A percentile compares a stretch with the other conserved stretches of the same genome.
Conservation (phyloP, 352 stramenopile genomes). For the Pythium angustatum region DNA sequence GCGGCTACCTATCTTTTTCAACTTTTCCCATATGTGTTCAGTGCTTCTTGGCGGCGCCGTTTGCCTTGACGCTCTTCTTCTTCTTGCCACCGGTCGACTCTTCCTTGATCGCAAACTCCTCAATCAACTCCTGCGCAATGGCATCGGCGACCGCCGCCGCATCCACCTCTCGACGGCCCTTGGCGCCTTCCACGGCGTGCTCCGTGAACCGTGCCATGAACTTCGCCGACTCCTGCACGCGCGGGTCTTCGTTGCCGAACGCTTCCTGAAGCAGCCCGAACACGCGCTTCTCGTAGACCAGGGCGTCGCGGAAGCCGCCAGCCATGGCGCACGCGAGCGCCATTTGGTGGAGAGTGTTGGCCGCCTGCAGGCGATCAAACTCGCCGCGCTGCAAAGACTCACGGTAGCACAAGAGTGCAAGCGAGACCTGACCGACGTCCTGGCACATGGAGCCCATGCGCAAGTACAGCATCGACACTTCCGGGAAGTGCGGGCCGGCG, state of each 20-base stretch:
- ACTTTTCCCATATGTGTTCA: slow-evolving; percentile 25
- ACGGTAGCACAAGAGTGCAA: slow-evolving; percentile 88
- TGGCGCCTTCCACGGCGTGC: slow-evolving; percentile 84
- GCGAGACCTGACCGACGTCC: slow-evolving; percentile 81
- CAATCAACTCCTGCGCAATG: slow-evolving; percentile 70
- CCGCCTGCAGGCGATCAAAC: slow-evolving; percentile 84
- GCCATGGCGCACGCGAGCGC: slow-evolving; percentile 76
- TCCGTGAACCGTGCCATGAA: slow-evolving; percentile 89
- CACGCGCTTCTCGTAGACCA: slow-evolving; percentile 90
- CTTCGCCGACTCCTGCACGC: slow-evolving; percentile 78
- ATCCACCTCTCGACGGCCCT: slow-evolving; percentile 77
- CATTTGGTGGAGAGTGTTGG: slow-evolving; percentile 89
- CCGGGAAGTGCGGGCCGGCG: slow-evolving; percentile 86
- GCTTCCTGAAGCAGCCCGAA: slow-evolving; percentile 82
- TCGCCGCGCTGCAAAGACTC: slow-evolving; percentile 86
- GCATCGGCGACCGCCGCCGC: slow-evolving; percentile 74
- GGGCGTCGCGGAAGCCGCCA: slow-evolving; percentile 81
- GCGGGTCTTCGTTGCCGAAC: slow-evolving; percentile 78
- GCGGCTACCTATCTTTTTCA: slow-evolving; percentile 5
- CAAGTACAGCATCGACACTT: slow-evolving; percentile 92
- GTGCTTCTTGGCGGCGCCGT: slow-evolving; percentile 61
- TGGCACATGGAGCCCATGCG: slow-evolving; percentile 96
- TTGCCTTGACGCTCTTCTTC: slow-evolving; percentile 57
- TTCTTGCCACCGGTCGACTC: slow-evolving; percentile 51
- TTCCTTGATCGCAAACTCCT: slow-evolving; percentile 77